Percentiles rank a stretch among this genome's conserved stretches.
These are phyloP conservation scores for Aplosporella prunicola DNA, from an alignment of 2,329 filamentous ascomycete genomes.

Conservation along the genomic window DNA sequence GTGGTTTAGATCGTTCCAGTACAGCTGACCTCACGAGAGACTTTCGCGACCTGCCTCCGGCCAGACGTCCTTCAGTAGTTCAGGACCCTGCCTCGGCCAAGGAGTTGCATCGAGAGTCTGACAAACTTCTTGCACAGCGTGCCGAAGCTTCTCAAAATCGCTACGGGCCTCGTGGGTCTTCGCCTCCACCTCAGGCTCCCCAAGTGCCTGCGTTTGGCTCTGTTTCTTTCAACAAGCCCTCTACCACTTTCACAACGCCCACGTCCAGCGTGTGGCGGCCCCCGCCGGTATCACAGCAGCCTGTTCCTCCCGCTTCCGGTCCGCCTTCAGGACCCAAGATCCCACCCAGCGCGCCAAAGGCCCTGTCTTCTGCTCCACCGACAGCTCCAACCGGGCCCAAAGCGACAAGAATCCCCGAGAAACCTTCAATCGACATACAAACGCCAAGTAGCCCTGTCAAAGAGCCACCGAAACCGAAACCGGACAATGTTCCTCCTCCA, in stretches of 20 bases:
- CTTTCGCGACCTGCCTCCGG: constrained; percentile 10
- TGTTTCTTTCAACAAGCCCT: constrained; percentile 15
- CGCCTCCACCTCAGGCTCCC: constrained; percentile 45
- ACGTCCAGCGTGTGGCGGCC: constrained; percentile 35
- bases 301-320: constrained; percentile 22
- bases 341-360: constrained; percentile 28
- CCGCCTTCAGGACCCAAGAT: constrained; percentile 20
- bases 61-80: constrained; percentile 28
- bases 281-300: constrained; percentile 27
- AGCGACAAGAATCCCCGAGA: constrained; percentile 25
- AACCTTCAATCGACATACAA: constrained; percentile 16
- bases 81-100: constrained; percentile 24
- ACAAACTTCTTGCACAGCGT: constrained; percentile 36
- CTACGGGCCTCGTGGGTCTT: constrained; percentile 38
- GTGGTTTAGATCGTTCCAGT: constrained; percentile 2
- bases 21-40: constrained; percentile 4
- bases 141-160: constrained; percentile 38
- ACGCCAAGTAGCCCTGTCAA: constrained; percentile 15
- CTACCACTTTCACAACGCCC: constrained; percentile 8
- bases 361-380: constrained; percentile 15
- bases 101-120: constrained; percentile 29
- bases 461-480: constrained; percentile 12
- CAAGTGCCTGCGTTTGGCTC: constrained; percentile 48
- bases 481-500: background rate
- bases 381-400: constrained; percentile 16